These are phyloP conservation scores for Sporormia fimetaria DNA, from an alignment of 495 filamentous ascomycete genomes.

Conservation along the genomic window DNA sequence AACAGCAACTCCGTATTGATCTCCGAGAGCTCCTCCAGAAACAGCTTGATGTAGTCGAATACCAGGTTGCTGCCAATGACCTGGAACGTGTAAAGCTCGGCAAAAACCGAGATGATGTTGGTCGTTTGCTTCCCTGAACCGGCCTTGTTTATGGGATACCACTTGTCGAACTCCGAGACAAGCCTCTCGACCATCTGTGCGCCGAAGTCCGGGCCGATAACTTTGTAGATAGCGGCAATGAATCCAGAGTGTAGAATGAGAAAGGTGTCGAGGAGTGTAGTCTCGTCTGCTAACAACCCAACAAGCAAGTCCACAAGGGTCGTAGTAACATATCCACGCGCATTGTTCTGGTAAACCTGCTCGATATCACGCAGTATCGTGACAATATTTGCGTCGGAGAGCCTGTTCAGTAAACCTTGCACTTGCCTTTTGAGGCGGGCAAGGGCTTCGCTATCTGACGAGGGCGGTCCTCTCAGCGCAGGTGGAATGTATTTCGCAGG, in stretches of 20 bases:
- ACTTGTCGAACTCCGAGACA: slow-evolving; percentile 54
- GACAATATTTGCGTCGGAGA: slow-evolving; percentile 80
- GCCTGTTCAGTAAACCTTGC: slow-evolving; percentile 80
- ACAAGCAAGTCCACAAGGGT: slow-evolving; percentile 64
- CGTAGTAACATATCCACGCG: slow-evolving; percentile 73
- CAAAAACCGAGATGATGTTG: slow-evolving; percentile 76
- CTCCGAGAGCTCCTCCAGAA: slow-evolving; percentile 65
- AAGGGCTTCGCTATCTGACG: slow-evolving; percentile 55
- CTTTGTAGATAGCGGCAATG: slow-evolving; percentile 73
- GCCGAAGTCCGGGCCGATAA: slow-evolving; percentile 77
- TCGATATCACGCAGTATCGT: slow-evolving; percentile 71
- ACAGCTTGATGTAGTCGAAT: slow-evolving; percentile 78
- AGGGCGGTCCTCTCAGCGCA: slow-evolving; percentile 54
- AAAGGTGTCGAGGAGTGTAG: slow-evolving; percentile 70
- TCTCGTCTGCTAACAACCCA: slow-evolving; percentile 61
- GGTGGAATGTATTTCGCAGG: slow-evolving; percentile 75
- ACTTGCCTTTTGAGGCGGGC: slow-evolving; percentile 62
- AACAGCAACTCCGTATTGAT: slow-evolving; percentile 85
- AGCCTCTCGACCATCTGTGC: slow-evolving; percentile 69
- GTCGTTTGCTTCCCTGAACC: slow-evolving; percentile 51
- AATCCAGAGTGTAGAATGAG: slow-evolving; percentile 86
- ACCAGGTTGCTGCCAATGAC: slow-evolving; percentile 69
- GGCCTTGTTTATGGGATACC: slow-evolving; percentile 37
- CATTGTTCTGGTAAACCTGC: slow-evolving; percentile 66
- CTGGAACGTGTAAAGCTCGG: slow-evolving; percentile 84